Base-by-base conservation (phyloP, 371 early-diverging fungal genomes). In the Entomophthora muscae region DNA sequence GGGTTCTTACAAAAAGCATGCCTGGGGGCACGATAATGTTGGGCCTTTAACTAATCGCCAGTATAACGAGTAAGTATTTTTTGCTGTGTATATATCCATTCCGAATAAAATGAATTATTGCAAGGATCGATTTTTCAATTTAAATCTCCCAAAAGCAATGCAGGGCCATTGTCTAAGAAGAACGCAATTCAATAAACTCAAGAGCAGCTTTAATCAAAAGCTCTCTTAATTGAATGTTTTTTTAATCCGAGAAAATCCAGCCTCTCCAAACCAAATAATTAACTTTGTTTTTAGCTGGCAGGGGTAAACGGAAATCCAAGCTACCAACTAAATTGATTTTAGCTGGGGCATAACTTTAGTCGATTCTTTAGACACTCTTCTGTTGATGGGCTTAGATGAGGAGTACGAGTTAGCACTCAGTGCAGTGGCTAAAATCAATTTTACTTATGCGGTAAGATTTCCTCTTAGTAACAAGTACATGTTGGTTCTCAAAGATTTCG, bases 331-430 rank as follows among this genome's bases (percentile, higher is more conserved):
- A 26, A 24, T 55, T 1, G n/a, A 55, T 55, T 24, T 55, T 24
- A 55, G 78, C 66, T 80, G 83, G 85, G 68, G 84, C 66, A 78
- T 78, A 2, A 90, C 89, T 0, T 70, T 90, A 67, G 74, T 93
- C 22, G 95, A 95, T 68, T 66, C 87, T n/a, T 75, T 95, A 22
- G 90, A 89, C 65, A 91, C 93, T 0, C 68, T 90, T 57, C 70
- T 75, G 30, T 72, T 95, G 28, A 86, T 93, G 89, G 86, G 79
- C 21, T 68, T 90, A 61, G 67, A 73, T 17, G 75, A 80, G 2
- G 26, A 29, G 24, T 64, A 42, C 1, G 32, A 12, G 13, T 64
- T 70, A 67, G 73, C 83, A 0, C 70, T 89, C 63, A 85, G 88
- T 12, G 77, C 73, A 66, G 77, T 91, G 10, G 42, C 42, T 17